These are phyloP conservation scores for Cymbopogon citratus DNA, from an alignment of 176 grass and related monocot species.

Conservation along the genomic window DNA sequence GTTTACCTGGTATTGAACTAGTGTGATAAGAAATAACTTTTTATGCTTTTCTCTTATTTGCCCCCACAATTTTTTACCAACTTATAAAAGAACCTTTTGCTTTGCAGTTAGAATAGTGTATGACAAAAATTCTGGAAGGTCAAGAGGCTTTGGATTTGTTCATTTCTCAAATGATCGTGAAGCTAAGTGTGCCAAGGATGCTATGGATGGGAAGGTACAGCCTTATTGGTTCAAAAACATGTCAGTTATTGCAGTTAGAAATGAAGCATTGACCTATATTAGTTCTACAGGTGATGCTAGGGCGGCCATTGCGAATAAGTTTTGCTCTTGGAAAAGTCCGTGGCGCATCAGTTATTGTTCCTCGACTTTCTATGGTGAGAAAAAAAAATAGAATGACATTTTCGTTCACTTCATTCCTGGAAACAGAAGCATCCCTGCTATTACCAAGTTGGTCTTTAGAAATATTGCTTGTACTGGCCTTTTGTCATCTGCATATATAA, in stretches of 20 bases:
- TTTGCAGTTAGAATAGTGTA: conserved; percentile 77
- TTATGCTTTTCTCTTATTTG: conserved; percentile 10
- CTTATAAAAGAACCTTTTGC: conserved; percentile 28
- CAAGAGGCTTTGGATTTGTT: conserved; percentile 93
- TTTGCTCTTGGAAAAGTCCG: conserved; percentile 76
- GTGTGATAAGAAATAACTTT: conserved; percentile 4
- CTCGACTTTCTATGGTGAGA: conserved; percentile 42
- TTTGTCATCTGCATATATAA: background rate
- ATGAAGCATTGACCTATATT: background rate
- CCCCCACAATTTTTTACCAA: background rate
- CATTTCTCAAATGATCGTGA: conserved; percentile 68
- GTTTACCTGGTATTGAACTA: conserved; percentile 14
- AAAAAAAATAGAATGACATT: conserved; percentile 37
- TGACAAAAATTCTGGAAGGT: conserved; percentile 86
- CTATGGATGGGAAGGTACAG: conserved; percentile 92
- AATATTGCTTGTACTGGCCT: background rate
- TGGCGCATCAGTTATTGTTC: conserved; percentile 59
- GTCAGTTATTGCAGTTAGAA: background rate
- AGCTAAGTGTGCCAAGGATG: conserved; percentile 67
- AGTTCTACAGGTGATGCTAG: conserved; percentile 67
- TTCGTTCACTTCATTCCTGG: background rate
- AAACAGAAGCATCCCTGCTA: background rate
- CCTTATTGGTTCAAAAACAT: background rate
- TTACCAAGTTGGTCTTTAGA: conserved; percentile 6
- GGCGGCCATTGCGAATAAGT: conserved; percentile 69